Evolutionary conservation across 2,329 filamentous ascomycete species (phyloP).

Genomic region (Rhexocercosporidium sp.): DNA sequence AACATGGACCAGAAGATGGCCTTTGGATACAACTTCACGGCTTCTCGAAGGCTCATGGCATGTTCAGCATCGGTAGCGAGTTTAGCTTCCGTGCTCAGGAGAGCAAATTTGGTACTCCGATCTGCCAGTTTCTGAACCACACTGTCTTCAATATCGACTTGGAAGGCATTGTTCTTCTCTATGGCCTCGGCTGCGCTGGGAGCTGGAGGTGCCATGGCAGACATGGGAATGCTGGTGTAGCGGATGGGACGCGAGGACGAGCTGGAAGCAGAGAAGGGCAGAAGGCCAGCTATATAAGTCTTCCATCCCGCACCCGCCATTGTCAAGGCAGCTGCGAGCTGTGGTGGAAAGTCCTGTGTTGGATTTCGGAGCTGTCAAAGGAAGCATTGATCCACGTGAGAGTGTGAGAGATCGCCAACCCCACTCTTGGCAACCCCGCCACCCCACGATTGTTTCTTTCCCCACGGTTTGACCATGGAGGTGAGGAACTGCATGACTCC

Average conservation of each 20-base stretch:
- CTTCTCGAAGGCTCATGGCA: not conserved
- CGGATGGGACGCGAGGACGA: not conserved
- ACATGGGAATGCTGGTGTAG: not conserved
- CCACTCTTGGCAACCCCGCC: slow-evolving; percentile 1
- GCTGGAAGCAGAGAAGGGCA: not conserved
- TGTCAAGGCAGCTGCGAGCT: not conserved
- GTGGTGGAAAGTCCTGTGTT: not conserved
- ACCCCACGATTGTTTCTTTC: not conserved
- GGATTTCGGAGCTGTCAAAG: not conserved
- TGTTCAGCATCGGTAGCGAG: not conserved
- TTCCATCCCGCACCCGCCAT: not conserved
- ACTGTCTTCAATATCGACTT: not conserved
- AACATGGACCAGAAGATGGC: slow-evolving; percentile 1
- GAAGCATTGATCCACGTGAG: not conserved
- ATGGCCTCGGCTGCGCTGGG: not conserved
- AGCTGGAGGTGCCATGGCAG: not conserved
- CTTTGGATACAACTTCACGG: not conserved
- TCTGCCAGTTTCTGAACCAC: not conserved
- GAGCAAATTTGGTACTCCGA: not conserved
- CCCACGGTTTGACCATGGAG: not conserved
- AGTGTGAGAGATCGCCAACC: not conserved
- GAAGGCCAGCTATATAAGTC: not conserved
- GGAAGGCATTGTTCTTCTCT: not conserved
- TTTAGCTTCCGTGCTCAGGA: not conserved
- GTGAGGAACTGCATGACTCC: too few relatives aligned